Percentiles rank a stretch among this genome's conserved stretches.
phyloP scores from a whole-genome alignment of 495 filamentous ascomycete species.

The Umbilicaria muhlenbergii region DNA sequence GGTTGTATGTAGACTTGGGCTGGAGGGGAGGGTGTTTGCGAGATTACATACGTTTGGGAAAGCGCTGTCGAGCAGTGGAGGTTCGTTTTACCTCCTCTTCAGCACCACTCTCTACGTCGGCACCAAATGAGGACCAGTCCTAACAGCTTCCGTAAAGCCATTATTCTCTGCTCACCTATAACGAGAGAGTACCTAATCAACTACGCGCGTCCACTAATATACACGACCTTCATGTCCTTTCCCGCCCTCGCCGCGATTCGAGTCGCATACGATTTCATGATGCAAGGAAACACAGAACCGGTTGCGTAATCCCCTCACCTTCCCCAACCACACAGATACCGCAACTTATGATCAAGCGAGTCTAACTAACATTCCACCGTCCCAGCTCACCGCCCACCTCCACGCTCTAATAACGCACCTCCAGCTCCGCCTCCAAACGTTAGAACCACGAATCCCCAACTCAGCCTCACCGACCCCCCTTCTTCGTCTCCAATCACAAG shows the following conservation, averaged over 20 bases:
- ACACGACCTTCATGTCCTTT: slow-evolving; percentile 32
- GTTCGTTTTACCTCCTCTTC: slow-evolving; percentile 25
- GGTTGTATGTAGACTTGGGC: slow-evolving; percentile 45
- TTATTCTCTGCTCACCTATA: slow-evolving; percentile 25
- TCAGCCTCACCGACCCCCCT: slow-evolving; percentile 3
- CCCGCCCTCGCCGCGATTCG: slow-evolving; percentile 32
- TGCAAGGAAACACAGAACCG: slow-evolving; percentile 22
- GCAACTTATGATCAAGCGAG: slow-evolving; percentile 12
- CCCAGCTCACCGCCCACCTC: slow-evolving; percentile 18
- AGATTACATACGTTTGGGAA: slow-evolving; percentile 67
- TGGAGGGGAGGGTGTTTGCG: slow-evolving; percentile 50
- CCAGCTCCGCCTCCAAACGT: slow-evolving; percentile 19
- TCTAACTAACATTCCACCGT: slow-evolving; percentile 21
- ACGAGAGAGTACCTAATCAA: slow-evolving; percentile 30
- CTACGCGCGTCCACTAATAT: slow-evolving; percentile 32
- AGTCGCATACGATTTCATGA: slow-evolving; percentile 28
- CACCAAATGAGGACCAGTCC: no score
- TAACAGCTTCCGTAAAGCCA: slow-evolving; percentile 9
- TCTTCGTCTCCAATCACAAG: slow-evolving; percentile 10
- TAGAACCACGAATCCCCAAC: background rate
- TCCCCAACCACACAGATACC: background rate
- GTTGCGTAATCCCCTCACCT: background rate
- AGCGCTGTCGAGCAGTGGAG: slow-evolving; percentile 53
- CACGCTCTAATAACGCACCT: slow-evolving; percentile 20
- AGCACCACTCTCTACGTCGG: background rate